Base-by-base conservation (phyloP, 2,329 filamentous ascomycete species). In the Ophiostoma himal-ulmi region DNA sequence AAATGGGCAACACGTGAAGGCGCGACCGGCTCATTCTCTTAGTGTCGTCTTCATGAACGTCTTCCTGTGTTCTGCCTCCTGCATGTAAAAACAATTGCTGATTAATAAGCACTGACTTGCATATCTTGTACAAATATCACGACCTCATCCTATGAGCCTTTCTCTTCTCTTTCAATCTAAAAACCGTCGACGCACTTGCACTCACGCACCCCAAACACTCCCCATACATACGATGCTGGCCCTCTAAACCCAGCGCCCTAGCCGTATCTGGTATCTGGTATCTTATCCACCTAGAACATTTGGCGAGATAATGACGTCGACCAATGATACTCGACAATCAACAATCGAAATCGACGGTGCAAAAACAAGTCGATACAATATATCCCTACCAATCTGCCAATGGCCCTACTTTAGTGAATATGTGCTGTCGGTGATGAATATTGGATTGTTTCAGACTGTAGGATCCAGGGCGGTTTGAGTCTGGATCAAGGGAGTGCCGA, bases 21-120 rank as follows among this genome's bases (percentile, higher is more conserved):
- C 69, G 69, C 69, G 66, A 70, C 48, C 22, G 20, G 65, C 64
- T 62, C 62, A 44, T 67, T 57, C 52, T 57, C 52, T 26, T 26
- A 4, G 1, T 26, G 20, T 54, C 20, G 48, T 54, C 48, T 54
- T 54, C n/a, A 22, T 54, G n/a, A 54, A 8, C 13, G 30, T 30
- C 30, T 2, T 30, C 30, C 30, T 30, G 30, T 3, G 1, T 17
- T 17, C 41, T 14, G 41, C 41, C 7, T 48, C 17, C 17, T 8
- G 3, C 5, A 48, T 3, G 3, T 5, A 13, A 10, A 26, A 11
- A 57, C 5, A 26, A 57, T 34, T 54, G 52, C 52, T 54, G 57
- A 62, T 34, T 62, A 11, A 62, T 62, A 11, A 62, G 14, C 41
- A 44, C 41, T 44, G 11, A 44, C 13, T 44, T 17, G 17, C 41